phyloP scores from a whole-genome alignment of 2,329 filamentous ascomycete genomes.

The Aspergillus sp. region DNA sequence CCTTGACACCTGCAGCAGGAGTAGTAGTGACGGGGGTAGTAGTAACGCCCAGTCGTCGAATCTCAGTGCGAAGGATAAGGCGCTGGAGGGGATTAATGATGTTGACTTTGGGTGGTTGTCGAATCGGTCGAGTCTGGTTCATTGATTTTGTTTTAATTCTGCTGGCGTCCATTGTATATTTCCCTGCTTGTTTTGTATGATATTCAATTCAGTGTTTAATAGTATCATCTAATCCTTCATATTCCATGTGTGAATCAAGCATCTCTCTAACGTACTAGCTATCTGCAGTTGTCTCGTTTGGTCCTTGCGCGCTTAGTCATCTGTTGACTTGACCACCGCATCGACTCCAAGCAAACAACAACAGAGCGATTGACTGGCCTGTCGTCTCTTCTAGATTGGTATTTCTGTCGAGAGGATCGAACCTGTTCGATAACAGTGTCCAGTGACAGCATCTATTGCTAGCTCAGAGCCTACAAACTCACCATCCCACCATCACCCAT shows the following conservation, averaged over 20 bases:
- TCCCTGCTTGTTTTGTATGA: too few species aligned
- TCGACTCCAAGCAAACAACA: neutral
- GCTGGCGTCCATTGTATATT: too few species aligned
- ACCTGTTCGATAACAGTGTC: too few species aligned
- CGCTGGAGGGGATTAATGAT: constrained; percentile 27
- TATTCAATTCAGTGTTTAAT: neutral
- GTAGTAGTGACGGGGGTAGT: constrained; percentile 7
- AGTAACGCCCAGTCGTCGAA: constrained; percentile 18
- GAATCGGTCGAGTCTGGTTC: constrained; percentile 9
- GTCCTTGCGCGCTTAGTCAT: too few species aligned
- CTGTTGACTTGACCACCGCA: too few species aligned
- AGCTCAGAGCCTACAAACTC: too few species aligned
- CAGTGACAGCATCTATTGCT: too few species aligned
- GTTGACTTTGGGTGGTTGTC: constrained; percentile 26
- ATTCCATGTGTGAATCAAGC: too few species aligned
- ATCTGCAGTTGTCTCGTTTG: too few species aligned
- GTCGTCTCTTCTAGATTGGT: too few species aligned
- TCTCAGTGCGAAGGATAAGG: constrained; percentile 16
- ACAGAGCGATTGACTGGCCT: neutral
- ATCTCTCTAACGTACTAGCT: too few species aligned
- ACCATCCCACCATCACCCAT: neutral
- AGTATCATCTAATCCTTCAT: neutral
- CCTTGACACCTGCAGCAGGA: constrained; percentile 19
- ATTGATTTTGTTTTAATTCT: neutral
- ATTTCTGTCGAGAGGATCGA: too few species aligned